A percentile compares a stretch with the other conserved stretches of the same genome.
These are phyloP conservation scores for Ampelocalamus luodianensis DNA, from an alignment of 176 grass and related monocot genomes.

Conservation along the genomic window DNA sequence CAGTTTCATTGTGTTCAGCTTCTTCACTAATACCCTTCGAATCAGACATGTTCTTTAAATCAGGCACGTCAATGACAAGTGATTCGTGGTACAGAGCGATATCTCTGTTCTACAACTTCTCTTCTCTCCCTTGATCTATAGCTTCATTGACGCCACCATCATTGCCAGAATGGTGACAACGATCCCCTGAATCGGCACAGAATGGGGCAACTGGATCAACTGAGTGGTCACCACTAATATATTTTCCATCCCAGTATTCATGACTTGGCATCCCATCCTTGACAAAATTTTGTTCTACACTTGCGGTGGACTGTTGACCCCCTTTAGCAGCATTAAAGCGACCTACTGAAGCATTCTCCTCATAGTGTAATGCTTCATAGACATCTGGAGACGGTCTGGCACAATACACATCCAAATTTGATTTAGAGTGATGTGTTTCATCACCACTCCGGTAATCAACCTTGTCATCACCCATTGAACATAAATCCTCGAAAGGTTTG, in stretches of 20 bases:
- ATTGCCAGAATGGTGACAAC: conserved; percentile 26
- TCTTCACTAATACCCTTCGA: conserved; percentile 38
- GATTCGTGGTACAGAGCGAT: neutral
- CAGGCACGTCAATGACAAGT: conserved; percentile 33
- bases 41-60: conserved; percentile 19
- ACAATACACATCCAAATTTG: conserved; percentile 38
- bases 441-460: conserved; percentile 41
- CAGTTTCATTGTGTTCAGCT: conserved; percentile 35
- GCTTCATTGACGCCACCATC: conserved; percentile 42
- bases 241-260: conserved; percentile 49
- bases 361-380: conserved; percentile 20
- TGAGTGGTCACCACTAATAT: conserved; percentile 39
- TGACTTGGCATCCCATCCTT: conserved; percentile 47
- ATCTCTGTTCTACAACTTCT: conserved; percentile 44
- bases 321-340: conserved; percentile 46
- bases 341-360: conserved; percentile 44
- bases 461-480: conserved; percentile 41
- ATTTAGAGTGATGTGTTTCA: conserved; percentile 43
- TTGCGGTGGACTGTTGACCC: conserved; percentile 49
- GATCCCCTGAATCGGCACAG: conserved; percentile 37
- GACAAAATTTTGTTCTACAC: conserved; percentile 40
- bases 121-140: conserved; percentile 40
- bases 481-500: conserved; percentile 58
- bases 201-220: conserved; percentile 39
- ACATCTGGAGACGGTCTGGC: conserved; percentile 40